phyloP scores from a whole-genome alignment of 2,329 filamentous ascomycete species.

The Grosmannia clavigera region DNA sequence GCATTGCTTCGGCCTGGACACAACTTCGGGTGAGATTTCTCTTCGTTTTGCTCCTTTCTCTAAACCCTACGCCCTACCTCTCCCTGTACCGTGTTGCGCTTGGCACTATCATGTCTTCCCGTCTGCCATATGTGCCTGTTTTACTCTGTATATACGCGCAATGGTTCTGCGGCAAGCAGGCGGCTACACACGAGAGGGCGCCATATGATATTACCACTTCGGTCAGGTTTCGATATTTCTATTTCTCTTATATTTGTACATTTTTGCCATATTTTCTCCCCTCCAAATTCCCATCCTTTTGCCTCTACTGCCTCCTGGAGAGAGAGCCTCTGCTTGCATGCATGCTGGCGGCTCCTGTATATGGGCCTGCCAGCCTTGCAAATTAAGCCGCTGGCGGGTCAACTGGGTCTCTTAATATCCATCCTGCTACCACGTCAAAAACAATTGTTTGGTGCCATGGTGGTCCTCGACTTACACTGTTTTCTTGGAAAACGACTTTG shows the following conservation, averaged over 20 bases:
- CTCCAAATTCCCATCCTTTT: background rate
- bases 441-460: background rate
- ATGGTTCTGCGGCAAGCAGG: background rate
- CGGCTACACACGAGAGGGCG: background rate
- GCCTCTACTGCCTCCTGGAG: background rate
- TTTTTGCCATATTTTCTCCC: background rate
- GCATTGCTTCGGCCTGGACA: constrained; percentile 30
- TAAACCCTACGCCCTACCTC: background rate
- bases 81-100: background rate
- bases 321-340: background rate
- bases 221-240: background rate
- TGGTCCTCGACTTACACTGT: background rate
- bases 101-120: background rate
- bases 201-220: background rate
- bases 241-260: background rate
- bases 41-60: background rate
- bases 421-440: background rate
- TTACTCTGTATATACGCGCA: background rate
- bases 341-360: background rate
- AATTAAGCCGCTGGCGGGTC: background rate
- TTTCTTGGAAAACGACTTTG: background rate
- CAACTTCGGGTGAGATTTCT: constrained; percentile 15
- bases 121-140: background rate
- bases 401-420: background rate
- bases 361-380: background rate